Base-by-base conservation (phyloP, 768 basidiomycete species). In the Candolleomyces aberdarensis region DNA sequence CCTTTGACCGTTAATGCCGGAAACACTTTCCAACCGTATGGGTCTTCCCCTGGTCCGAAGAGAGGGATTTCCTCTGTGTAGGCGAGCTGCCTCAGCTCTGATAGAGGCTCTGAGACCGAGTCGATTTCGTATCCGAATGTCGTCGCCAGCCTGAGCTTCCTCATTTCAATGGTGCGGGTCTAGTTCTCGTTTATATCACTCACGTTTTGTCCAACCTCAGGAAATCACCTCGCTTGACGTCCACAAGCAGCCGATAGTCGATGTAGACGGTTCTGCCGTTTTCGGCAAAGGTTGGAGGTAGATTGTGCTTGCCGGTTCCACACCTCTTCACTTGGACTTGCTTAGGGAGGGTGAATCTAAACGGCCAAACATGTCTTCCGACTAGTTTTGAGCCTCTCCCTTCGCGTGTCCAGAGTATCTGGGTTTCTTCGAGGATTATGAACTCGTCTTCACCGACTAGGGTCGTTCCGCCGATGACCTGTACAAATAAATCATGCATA, bases 361-460 rank as follows among this genome's bases (percentile, higher is more conserved):
- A 86, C 0, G 82, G 76, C 80, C 82, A 83, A 0, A 76, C 72
- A 39, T 77, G 69, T 46, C 75, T 76, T 7, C 85, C 83, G 19
- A 75, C 71, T 29, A 80, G 64, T 56, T 82, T 83, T 32, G 41
- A 13, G 26, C 72, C 71, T 10, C 70, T 66, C 8, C 69, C 59
- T 19, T 36, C 44, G 31, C 57, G 53, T 20, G 53, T 55, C 53
- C 53, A 55, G 39, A 55, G 53, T 10, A 41, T 20, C 40, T 55
- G 64, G 26, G 68, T 69, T 36, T 78, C 69, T n/a, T 76, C 72
- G 17, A 78, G 58, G n/a, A 80, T 69, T 13, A 85, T 71, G 66
- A 85, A 86, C 6, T 84, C 82, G 56, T 86, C 83, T 63, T 86
- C 84, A 13, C 83, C 83, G 5, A 85, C 82, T 2, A 80, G 70